Base-by-base conservation (phyloP, 805 yeast genomes). In the Candida parachauliodes region DNA sequence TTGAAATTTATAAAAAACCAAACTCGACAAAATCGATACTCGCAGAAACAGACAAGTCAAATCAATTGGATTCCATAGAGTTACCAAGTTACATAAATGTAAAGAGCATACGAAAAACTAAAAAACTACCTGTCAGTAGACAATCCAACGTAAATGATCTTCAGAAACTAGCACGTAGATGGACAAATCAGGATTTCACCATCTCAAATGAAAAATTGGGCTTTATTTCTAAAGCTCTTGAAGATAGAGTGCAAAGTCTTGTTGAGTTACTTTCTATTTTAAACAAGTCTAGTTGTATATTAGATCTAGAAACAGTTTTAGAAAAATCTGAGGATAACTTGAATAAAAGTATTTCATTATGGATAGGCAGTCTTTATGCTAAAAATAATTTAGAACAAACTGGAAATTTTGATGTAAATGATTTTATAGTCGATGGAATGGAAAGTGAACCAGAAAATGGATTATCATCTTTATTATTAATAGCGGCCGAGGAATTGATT, bases 41-140 rank as follows among this genome's bases (percentile, higher is more conserved):
- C 8, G 14, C n/a, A 20, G 21, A 16, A 8, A 20, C 25, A 12
- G 8, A 10, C 10, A 21, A 19, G 18, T 8, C 19, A 16, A 35
- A 37, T 22, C 16, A 22, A 26, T 26, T 40, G n/a, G 70, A 66
- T 34, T 48, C 59, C 16, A 54, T 68, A 14, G 58, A 60, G 30
- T 49, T 68, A 16, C 73, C 73, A 1, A 57, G 65, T 3, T 52
- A 55, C 30, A 60, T 68, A 11, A 56, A 68, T 42, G 65, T 65
- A 2, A 50, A 42, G 11, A 57, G 54, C 18, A 45, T 68, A 7
- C 44, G 54, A 1, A 50, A 42, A n/a, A n/a, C n/a, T n/a, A 24
- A 44, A 25, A 35, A 3, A 15, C 32, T 16, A 28, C 15, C 24
- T 4, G 9, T 16, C 3, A n/a, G 15, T 17, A 32, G 29, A 9